phyloP scores from a whole-genome alignment of 371 early-diverging fungal genomes.

The Syncephalastrum monosporum region DNA sequence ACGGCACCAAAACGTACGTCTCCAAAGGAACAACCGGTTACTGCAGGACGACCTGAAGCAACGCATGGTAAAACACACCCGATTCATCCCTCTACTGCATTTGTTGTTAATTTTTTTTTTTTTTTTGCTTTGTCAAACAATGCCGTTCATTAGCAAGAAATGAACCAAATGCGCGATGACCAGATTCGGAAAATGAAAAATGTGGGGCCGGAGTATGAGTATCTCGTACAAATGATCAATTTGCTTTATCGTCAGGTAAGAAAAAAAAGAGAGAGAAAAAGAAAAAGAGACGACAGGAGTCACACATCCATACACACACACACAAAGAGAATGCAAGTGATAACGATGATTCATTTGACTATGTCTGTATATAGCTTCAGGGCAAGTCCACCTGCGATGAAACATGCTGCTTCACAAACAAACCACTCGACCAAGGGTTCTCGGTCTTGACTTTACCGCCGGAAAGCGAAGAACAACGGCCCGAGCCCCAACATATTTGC shows the following conservation, averaged over 20 bases:
- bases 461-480: conserved; percentile 24
- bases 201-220: conserved; percentile 53
- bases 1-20: conserved; percentile 37
- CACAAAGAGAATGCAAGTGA: neutral
- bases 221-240: conserved; percentile 50
- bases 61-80: conserved; percentile 15
- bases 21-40: conserved; percentile 43
- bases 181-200: conserved; percentile 37
- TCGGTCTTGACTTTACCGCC: conserved; percentile 30
- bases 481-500: conserved; percentile 35
- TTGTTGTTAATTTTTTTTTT: neutral
- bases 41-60: conserved; percentile 32
- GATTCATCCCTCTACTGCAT: neutral
- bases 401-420: conserved; percentile 43
- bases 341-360: neutral
- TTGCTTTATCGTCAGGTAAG: conserved; percentile 41
- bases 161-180: conserved; percentile 35
- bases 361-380: conserved; percentile 20
- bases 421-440: conserved; percentile 23
- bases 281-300: neutral
- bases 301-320: no score
- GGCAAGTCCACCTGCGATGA: conserved; percentile 34
- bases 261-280: neutral
- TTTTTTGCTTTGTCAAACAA: neutral
- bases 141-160: conserved; percentile 22